Base-by-base conservation (phyloP, 106 monocot genomes). In the Platanthera guangdongensis region DNA sequence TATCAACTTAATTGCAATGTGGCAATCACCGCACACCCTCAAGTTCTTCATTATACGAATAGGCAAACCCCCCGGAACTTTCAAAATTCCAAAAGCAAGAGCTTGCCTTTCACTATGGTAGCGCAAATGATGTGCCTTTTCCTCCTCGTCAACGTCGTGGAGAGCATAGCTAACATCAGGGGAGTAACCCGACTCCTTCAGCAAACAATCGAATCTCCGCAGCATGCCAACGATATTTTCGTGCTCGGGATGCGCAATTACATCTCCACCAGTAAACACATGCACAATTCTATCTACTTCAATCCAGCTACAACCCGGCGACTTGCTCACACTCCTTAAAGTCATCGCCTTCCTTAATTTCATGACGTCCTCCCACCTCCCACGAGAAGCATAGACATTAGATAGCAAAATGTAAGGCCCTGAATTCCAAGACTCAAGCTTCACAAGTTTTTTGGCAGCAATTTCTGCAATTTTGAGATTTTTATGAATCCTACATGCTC, bases 71-170 rank as follows among this genome's bases (percentile, higher is more conserved):
- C 86, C 76, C 0, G 83, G 88, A 50, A 94, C 64, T 75, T 90
- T 90, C 76, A 94, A 75, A 51, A 94, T 57, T 9, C 94, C 94
- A 80, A 75, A 94, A 51, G 90, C 94, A 52, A 94, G 84, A 47
- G 88, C 94, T 52, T 84, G 85, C 81, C 86, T 88, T 75, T 94
- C 94, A 63, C 90, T 94, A 72, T 94, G 94, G 47, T 88, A 85
- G 32, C 80, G 59, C 71, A 94, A 78, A 68, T 76, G 80, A 64
- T 83, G 83, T 15, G 55, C 80, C 72, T 94, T 94, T 65, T 94
- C 86, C 78, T 94, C 94, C 69, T 94, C 88, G 78, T 94, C 94
- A 49, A 94, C 77, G 79, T 94, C 94, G 69, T 94, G 90, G 25
- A 94, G 88, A 46, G 87, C 90, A 74, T 82, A 90, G 52, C 85